Percentiles rank a stretch among this genome's conserved stretches.
Evolutionary conservation across 2,329 filamentous ascomycete species (phyloP).

Genomic region (Didymella sp.): DNA sequence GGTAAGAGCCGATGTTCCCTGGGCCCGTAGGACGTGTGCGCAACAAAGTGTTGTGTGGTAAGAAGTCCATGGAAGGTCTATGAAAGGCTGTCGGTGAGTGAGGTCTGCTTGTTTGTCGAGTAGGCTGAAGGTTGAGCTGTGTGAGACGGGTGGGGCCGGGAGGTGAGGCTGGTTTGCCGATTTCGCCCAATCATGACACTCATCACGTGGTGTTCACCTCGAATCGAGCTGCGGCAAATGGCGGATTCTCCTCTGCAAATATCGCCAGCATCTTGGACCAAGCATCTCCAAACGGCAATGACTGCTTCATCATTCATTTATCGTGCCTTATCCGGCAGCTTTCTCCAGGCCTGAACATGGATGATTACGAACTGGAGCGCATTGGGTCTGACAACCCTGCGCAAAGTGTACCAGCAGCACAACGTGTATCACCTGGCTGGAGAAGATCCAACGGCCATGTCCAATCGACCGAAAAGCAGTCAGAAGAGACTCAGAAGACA

Average conservation of each 20-base stretch:
- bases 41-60: slow-evolving; percentile 11
- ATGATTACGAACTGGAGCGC: slow-evolving; percentile 38
- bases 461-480: slow-evolving; percentile 6
- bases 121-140: slow-evolving; percentile 17
- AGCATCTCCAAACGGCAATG: not conserved
- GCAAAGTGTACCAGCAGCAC: slow-evolving; percentile 32
- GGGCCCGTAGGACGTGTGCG: slow-evolving; percentile 15
- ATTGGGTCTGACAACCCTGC: slow-evolving; percentile 40
- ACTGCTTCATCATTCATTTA: not conserved
- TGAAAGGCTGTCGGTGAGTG: not conserved
- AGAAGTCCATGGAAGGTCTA: slow-evolving; percentile 18
- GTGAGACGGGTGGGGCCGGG: slow-evolving; percentile 19
- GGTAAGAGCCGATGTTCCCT: slow-evolving; percentile 7
- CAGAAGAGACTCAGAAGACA: not conserved
- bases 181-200: slow-evolving; percentile 8
- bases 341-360: slow-evolving; percentile 27
- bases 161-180: slow-evolving; percentile 19
- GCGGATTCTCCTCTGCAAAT: slow-evolving; percentile 7
- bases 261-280: not conserved
- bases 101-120: slow-evolving; percentile 9
- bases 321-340: not conserved
- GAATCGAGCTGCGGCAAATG: slow-evolving; percentile 2
- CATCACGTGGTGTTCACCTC: slow-evolving; percentile 11
- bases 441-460: slow-evolving; percentile 22
- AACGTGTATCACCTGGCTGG: slow-evolving; percentile 23